Base-by-base conservation (phyloP, 2,329 filamentous ascomycete species). In the Ophiostoma perfectum region DNA sequence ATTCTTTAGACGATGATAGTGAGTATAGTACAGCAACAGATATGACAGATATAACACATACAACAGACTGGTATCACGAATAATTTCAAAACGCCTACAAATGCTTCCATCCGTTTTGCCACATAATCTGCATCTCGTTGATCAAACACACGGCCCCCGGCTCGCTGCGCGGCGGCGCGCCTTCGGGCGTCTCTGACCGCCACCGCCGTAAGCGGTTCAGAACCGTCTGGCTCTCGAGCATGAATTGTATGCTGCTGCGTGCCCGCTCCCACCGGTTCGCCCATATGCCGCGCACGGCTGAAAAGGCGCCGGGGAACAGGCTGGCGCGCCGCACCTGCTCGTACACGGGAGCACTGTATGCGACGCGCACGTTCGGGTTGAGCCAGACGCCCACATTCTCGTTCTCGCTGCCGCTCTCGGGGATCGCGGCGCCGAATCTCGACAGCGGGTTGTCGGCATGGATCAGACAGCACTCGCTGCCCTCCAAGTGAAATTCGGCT, bases 381-480 rank as follows among this genome's bases (percentile, higher is more conserved):
- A 92, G 74, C 75, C 82, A 92, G 5, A 91, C 85, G 65, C 89
- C 87, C 67, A 80, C 72, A 60, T 72, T 67, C 36, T 47, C 55
- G 55, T 36, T 38, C 5, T 62, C 58, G 4, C 38, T 62, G 36
- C 8, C 49, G 14, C 8, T 63, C 44, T 14, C 62, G 8, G 36
- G 18, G n/a, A 12, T 18, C 9, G 14, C 42, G 18, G 64, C 68
- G 64, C 45, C 52, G 47, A 64, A 66, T 45, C 65, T 27, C 5
- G 82, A 82, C 4, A 87, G 77, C 1, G 84, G 85, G 73, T 91
- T 92, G 74, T 92, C 90, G 2, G 86, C 85, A 74, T 92, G 90
- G 67, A 92, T 87, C 66, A 93, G 83, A 76, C 91, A 93, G 79
- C 90, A 93, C 77, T 93, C 90, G 14, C 87, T 90, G n/a, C 83